Percentiles rank a stretch among this genome's conserved stretches.
Evolutionary conservation across 345 rosid genomes (phyloP).

Genomic region (Lumnitzera racemosa): DNA sequence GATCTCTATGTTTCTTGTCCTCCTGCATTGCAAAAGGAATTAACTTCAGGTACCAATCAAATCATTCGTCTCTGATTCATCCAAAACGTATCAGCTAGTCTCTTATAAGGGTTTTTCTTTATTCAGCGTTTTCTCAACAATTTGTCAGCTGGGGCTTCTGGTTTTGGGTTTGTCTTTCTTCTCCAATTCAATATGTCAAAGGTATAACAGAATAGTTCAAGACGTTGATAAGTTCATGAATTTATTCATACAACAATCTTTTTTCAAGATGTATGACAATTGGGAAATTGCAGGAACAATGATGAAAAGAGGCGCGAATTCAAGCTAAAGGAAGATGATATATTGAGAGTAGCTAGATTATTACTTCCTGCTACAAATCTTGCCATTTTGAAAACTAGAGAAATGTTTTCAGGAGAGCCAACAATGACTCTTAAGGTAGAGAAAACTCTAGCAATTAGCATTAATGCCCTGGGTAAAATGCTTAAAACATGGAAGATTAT

Average conservation of each 20-base stretch:
- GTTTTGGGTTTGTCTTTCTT: constrained; percentile 69
- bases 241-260: background rate
- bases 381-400: constrained; percentile 48
- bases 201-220: constrained; percentile 22
- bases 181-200: constrained; percentile 65
- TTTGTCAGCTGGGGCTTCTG: constrained; percentile 77
- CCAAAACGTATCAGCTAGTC: background rate
- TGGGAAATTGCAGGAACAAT: constrained; percentile 30
- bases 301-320: constrained; percentile 31
- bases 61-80: background rate
- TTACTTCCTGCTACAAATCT: constrained; percentile 75
- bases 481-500: background rate
- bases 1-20: constrained; percentile 68
- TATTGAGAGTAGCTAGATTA: constrained; percentile 48
- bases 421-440: constrained; percentile 83
- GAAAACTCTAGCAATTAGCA: background rate
- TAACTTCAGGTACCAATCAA: constrained; percentile 47
- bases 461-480: background rate
- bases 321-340: constrained; percentile 64
- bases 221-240: too few relatives aligned
- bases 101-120: constrained; percentile 7
- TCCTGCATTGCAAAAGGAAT: constrained; percentile 78
- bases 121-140: constrained; percentile 57
- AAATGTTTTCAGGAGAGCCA: constrained; percentile 95
- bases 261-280: background rate